Evolutionary conservation across 306 rosid genomes (phyloP).

Genomic region (Ochetophila trinervis): DNA sequence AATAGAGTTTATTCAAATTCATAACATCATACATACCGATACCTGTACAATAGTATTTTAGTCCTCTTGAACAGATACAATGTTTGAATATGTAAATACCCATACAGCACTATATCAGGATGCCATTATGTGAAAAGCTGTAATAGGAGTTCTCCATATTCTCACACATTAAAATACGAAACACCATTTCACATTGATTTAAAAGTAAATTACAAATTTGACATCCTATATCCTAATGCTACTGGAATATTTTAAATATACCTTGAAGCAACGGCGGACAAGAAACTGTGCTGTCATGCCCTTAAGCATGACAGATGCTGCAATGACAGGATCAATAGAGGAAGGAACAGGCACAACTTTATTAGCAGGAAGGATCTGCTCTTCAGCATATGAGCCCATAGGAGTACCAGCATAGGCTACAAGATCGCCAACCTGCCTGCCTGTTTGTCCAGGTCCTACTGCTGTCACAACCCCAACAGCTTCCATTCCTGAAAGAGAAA

Average conservation of each 20-base stretch:
- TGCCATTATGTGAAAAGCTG: neutral
- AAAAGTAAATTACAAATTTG: neutral
- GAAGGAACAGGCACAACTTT: constrained; percentile 73
- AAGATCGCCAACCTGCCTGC: constrained; percentile 69
- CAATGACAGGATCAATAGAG: constrained; percentile 64
- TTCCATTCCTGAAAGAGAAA: constrained; percentile 62
- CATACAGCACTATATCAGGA: too few relatives aligned
- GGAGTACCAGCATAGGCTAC: constrained; percentile 74
- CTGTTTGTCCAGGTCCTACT: constrained; percentile 76
- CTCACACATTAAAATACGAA: too few relatives aligned
- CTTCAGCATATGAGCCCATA: constrained; percentile 95
- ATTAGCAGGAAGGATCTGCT: constrained; percentile 83
- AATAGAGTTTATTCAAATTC: too few relatives aligned
- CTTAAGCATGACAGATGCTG: constrained; percentile 71
- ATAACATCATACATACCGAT: too few relatives aligned
- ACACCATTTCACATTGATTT: neutral
- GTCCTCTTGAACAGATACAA: too few relatives aligned
- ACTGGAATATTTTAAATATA: constrained; percentile 20
- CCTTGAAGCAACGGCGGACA: constrained; percentile 77
- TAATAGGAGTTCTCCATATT: neutral
- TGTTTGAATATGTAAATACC: too few relatives aligned
- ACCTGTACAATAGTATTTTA: too few relatives aligned
- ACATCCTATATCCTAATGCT: constrained; percentile 11
- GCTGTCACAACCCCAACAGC: constrained; percentile 88
- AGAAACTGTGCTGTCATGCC: constrained; percentile 82